Evolutionary conservation across 2,329 filamentous ascomycete genomes (phyloP).

Genomic region (Pseudocercospora fijiensis): DNA sequence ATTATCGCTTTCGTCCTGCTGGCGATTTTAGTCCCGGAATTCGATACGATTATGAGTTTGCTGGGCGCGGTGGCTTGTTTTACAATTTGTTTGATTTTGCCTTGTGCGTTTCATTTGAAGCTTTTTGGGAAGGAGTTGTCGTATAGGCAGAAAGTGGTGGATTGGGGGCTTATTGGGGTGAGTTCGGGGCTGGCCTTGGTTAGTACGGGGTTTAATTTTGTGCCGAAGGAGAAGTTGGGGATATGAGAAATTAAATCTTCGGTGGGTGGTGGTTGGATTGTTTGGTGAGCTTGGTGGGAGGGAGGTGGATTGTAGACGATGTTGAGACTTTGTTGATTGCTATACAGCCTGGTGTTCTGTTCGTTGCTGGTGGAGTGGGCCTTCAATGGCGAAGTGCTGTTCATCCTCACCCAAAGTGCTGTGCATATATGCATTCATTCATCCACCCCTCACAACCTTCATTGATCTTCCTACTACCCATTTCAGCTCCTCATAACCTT

Average conservation of each 20-base stretch:
- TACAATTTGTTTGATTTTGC: conserved; percentile 89
- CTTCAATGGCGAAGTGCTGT: not conserved
- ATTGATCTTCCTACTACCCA: not conserved
- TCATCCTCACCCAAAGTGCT: no score
- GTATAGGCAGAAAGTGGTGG: conserved; percentile 60
- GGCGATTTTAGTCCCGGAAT: conserved; percentile 70
- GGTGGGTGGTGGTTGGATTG: not conserved
- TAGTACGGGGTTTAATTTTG: conserved; percentile 83
- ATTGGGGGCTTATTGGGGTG: conserved; percentile 67
- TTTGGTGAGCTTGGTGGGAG: not conserved
- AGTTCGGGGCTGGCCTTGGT: conserved; percentile 69
- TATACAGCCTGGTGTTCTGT: not conserved
- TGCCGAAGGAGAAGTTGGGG: conserved; percentile 73
- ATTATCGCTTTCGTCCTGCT: conserved; percentile 73
- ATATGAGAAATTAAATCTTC: conserved; percentile 14
- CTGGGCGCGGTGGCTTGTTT: conserved; percentile 90
- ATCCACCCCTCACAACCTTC: not conserved
- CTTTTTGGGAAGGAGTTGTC: conserved; percentile 75
- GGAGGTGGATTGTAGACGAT: not conserved
- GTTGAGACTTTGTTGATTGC: not conserved
- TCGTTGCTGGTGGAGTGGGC: not conserved
- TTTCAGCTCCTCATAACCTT: not conserved
- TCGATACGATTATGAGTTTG: conserved; percentile 88
- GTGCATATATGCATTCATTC: not conserved
- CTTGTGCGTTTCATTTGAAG: conserved; percentile 84